A percentile compares a stretch with the other conserved stretches of the same genome.
Conservation (phyloP, 2,329 filamentous ascomycete species). For the Myriangium duriaei region DNA sequence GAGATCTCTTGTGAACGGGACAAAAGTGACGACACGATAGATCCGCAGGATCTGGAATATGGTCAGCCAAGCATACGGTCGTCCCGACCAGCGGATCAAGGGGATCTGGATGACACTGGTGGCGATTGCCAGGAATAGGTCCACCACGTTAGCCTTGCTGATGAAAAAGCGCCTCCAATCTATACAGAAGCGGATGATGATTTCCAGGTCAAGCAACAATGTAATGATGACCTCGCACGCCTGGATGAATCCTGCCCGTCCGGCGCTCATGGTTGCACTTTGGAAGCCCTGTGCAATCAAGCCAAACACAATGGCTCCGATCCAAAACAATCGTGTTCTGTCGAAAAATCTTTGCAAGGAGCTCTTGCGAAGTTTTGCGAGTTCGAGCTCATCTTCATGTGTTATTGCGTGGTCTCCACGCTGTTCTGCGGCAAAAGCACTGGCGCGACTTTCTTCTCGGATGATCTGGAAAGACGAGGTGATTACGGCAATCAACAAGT, state of each 20-base stretch:
- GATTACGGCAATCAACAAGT: constrained; percentile 89
- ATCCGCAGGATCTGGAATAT: constrained; percentile 86
- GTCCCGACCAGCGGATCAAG: constrained; percentile 57
- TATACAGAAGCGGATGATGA: constrained; percentile 61
- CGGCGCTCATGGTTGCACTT: constrained; percentile 59
- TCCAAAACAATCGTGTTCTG: constrained; percentile 65
- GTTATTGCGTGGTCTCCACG: constrained; percentile 20
- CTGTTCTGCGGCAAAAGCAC: constrained; percentile 72
- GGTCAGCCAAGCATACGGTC: constrained; percentile 74
- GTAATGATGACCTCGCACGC: constrained; percentile 65
- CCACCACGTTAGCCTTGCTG: constrained; percentile 63
- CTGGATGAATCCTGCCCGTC: constrained; percentile 53
- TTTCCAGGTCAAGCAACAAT: constrained; percentile 66
- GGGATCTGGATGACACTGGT: constrained; percentile 81
- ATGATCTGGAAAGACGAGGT: constrained; percentile 98
- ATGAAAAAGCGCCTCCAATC: constrained; percentile 74
- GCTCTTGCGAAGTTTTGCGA: constrained; percentile 30
- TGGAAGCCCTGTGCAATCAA: constrained; percentile 68
- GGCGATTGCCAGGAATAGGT: constrained; percentile 65
- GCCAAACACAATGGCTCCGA: constrained; percentile 65
- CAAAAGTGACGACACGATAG: constrained; percentile 81
- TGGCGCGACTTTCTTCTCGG: constrained; percentile 85
- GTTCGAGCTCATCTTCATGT: constrained; percentile 26
- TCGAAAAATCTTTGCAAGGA: constrained; percentile 60
- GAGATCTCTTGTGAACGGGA: constrained; percentile 75